A percentile compares a stretch with the other conserved stretches of the same genome.
phyloP scores from a whole-genome alignment of 2,329 filamentous ascomycete genomes.

The Monilinia fructigena region DNA sequence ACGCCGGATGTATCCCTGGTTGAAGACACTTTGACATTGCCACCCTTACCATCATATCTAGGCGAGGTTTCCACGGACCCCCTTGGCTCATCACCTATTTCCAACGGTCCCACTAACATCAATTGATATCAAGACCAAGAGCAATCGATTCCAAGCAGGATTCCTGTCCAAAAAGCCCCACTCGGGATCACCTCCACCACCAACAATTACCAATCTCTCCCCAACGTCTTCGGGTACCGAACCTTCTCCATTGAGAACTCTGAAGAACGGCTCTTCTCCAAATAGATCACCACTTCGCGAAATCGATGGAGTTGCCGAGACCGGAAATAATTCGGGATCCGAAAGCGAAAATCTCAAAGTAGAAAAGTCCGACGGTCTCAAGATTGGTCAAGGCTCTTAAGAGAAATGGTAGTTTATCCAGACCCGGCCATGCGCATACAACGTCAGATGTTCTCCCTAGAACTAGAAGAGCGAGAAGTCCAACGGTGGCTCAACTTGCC shows the following conservation, averaged over 20 bases:
- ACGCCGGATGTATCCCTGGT: constrained; percentile 56
- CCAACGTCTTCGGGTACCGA: constrained; percentile 50
- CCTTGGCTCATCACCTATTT: constrained; percentile 51
- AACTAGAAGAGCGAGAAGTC: constrained; percentile 38
- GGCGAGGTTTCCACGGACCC: constrained; percentile 44
- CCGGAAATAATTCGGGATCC: constrained; percentile 42
- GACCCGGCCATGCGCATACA: constrained; percentile 31
- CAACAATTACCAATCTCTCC: constrained; percentile 58
- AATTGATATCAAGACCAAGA: constrained; percentile 61
- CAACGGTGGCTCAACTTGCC: constrained; percentile 49
- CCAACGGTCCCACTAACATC: constrained; percentile 57
- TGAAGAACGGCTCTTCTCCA: constrained; percentile 49
- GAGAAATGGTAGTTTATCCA: constrained; percentile 36
- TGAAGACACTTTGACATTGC: constrained; percentile 45
- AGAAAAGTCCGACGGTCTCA: constrained; percentile 36
- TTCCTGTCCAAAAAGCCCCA: constrained; percentile 67
- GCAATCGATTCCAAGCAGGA: constrained; percentile 81
- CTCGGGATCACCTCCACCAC: constrained; percentile 59
- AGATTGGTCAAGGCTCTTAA: constrained; percentile 39
- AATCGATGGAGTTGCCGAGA: constrained; percentile 39
- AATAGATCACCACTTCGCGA: constrained; percentile 47
- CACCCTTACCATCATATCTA: constrained; percentile 55
- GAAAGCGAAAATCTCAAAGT: constrained; percentile 38
- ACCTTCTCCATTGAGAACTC: constrained; percentile 54
- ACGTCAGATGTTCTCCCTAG: constrained; percentile 31